These are phyloP conservation scores for Cercospora sesami DNA, from an alignment of 2,329 filamentous ascomycete species.

Conservation along the genomic window DNA sequence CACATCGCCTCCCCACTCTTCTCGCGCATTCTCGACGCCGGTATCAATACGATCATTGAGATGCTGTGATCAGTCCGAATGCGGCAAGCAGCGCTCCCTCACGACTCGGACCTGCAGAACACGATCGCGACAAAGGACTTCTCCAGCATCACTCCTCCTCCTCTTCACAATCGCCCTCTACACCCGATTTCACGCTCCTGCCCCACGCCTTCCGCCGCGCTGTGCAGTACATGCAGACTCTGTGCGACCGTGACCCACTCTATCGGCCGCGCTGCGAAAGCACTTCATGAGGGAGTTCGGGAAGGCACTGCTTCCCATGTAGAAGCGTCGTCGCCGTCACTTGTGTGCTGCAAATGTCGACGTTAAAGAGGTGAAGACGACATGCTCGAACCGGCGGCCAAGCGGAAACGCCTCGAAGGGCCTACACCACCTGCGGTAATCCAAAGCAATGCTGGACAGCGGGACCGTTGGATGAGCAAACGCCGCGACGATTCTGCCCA, in stretches of 20 bases:
- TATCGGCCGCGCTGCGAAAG: not conserved
- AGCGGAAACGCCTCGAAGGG: constrained; percentile 18
- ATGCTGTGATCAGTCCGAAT: not conserved
- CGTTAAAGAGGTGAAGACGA: not conserved
- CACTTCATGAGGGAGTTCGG: not conserved
- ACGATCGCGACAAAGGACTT: not conserved
- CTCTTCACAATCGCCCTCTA: not conserved
- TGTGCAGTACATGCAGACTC: not conserved
- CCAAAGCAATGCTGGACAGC: constrained; percentile 24
- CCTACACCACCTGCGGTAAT: constrained; percentile 16
- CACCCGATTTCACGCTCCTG: not conserved
- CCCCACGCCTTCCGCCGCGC: not conserved
- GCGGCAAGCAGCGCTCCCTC: not conserved
- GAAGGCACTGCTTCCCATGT: not conserved
- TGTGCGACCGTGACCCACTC: not conserved
- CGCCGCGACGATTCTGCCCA: not conserved
- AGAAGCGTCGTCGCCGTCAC: not conserved
- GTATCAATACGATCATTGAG: not conserved
- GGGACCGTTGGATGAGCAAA: constrained; percentile 29
- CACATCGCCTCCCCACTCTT: no score
- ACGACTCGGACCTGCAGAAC: not conserved
- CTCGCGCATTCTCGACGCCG: not conserved
- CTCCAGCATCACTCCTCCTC: not conserved
- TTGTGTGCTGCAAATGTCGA: constrained; percentile 1
- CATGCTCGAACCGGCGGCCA: constrained; percentile 17